Base-by-base conservation (phyloP, 371 early-diverging fungal species). In the Lichtheimia hyalospora region DNA sequence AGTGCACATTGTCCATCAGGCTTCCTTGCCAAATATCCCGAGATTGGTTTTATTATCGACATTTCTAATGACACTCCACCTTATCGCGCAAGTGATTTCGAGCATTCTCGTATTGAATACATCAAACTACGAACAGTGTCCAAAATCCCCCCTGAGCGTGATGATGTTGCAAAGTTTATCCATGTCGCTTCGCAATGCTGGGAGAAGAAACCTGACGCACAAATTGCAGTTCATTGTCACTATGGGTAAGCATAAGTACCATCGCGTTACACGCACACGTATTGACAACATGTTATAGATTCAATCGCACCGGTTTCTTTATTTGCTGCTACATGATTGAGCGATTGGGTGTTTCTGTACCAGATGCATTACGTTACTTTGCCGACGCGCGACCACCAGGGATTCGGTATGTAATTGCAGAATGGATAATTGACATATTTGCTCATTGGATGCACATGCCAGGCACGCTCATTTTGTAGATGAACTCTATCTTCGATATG, bases 181-280 rank as follows among this genome's bases (percentile, higher is more conserved):
- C 61, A 69, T 6, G 68, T 81, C 12, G 85, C 81, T 5, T 64
- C 70, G 16, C 63, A 69, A 5, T 87, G 84, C 41, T 87, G 89
- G 86, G 61, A 59, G 14, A 73, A 78, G 51, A 72, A 74, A n/a
- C 88, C 89, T 2, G 79, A 81, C 42, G 74, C 75, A 13, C 88
- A 90, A 34, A 81, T 90, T 50, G 89, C 84, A 7, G 86, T 89
- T 0, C 90, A 90, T 61, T 90, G 90, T 64, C 90, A 90, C 63
- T 90, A 90, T 66, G 90, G 90, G 77, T 83, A 80, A 57, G 18
- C 13, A 21, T 25, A 40, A 27, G 14, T 1, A n/a, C 10, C 27
- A 28, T 21, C 3, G 43, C 12, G 55, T n/a, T 40, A 43, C 25
- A 20, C 21, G 0, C 16, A 14, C 40, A 4, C 4, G 27, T 10